These are phyloP conservation scores for Fusarium siculi DNA, from an alignment of 2,329 filamentous ascomycete genomes.

Conservation along the genomic window DNA sequence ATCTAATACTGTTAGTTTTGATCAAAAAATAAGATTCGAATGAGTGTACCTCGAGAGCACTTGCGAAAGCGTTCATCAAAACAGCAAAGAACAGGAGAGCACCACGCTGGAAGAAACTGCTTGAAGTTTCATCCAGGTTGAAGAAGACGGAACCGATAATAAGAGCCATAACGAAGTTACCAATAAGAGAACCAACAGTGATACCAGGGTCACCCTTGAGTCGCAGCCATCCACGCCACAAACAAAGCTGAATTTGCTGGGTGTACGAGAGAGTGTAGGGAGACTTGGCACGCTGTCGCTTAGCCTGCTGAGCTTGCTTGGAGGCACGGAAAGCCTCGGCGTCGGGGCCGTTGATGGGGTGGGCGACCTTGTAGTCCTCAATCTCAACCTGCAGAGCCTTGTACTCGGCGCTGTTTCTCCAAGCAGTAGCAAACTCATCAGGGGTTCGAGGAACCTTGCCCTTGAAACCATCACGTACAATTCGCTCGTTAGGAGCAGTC, in stretches of 20 bases:
- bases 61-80: slow-evolving; percentile 85
- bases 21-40: accelerated
- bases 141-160: slow-evolving; percentile 86
- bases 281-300: slow-evolving; percentile 71
- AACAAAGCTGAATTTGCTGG: slow-evolving; percentile 82
- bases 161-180: slow-evolving; percentile 80
- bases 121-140: slow-evolving; percentile 72
- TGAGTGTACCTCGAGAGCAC: slow-evolving; percentile 73
- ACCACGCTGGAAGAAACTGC: slow-evolving; percentile 81
- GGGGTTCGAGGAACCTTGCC: slow-evolving; percentile 67
- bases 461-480: slow-evolving; percentile 66
- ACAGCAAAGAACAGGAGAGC: slow-evolving; percentile 89
- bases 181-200: slow-evolving; percentile 74
- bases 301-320: slow-evolving; percentile 65
- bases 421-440: slow-evolving; percentile 69
- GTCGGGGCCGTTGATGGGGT: slow-evolving; percentile 66
- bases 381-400: slow-evolving; percentile 64
- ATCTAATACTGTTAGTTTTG: slow-evolving; percentile 61
- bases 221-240: slow-evolving; percentile 83
- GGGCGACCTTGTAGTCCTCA: slow-evolving; percentile 63
- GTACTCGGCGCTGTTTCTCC: slow-evolving; percentile 66
- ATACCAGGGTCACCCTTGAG: slow-evolving; percentile 81
- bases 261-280: slow-evolving; percentile 83
- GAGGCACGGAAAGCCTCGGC: slow-evolving; percentile 67
- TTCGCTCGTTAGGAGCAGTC: slow-evolving; percentile 67